Percentiles rank a stretch among this genome's conserved stretches.
Evolutionary conservation across 257 asterid species (phyloP).

Genomic region (Ocimum tenuiflorum): DNA sequence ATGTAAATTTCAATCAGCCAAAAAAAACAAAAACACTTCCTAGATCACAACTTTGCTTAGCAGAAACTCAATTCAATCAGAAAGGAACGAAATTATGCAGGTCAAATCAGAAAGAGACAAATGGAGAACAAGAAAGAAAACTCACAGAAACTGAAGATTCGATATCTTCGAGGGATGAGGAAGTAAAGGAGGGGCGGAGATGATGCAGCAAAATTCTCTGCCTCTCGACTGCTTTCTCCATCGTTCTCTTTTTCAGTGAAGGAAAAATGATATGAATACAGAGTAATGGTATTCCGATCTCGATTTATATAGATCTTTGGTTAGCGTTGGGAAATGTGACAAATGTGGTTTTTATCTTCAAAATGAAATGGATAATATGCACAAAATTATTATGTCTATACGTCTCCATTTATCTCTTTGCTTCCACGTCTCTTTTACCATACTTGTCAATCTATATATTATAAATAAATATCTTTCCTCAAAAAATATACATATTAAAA

Average conservation of each 20-base stretch:
- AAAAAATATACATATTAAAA: no score
- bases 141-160: slow-evolving; percentile 67
- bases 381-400: not conserved
- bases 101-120: not conserved
- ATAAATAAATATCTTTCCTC: no score
- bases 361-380: not conserved
- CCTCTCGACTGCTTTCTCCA: slow-evolving; percentile 78
- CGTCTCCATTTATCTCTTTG: not conserved
- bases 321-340: slow-evolving; percentile 28
- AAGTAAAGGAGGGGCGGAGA: slow-evolving; percentile 66
- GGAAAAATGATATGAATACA: no score
- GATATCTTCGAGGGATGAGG: slow-evolving; percentile 64
- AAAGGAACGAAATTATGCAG: not conserved
- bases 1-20: not conserved
- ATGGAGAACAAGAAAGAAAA: not conserved
- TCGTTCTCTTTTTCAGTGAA: slow-evolving; percentile 13
- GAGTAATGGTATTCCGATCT: no score
- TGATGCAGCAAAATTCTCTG: slow-evolving; percentile 79
- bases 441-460: no score
- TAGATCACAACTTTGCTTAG: not conserved
- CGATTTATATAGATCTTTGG: not conserved
- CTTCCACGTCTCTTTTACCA: not conserved
- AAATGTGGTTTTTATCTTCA: not conserved
- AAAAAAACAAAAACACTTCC: not conserved
- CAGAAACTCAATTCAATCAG: slow-evolving; percentile 5